Base-by-base conservation (phyloP, 371 early-diverging fungal species). In the Sporodiniella umbellata region DNA sequence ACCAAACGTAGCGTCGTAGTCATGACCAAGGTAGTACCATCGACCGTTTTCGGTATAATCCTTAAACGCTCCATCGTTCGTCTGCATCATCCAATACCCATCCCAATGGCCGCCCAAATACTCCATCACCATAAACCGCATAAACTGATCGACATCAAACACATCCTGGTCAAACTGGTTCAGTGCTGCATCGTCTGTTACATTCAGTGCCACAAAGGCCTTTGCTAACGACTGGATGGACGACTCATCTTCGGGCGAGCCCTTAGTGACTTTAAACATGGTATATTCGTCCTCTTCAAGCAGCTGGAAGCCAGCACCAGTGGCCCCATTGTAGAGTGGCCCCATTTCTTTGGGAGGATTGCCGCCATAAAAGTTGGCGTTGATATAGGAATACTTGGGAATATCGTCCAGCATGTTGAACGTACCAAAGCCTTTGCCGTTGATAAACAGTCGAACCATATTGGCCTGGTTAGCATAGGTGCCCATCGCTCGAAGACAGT, bases 61-160 rank as follows among this genome's bases (percentile, higher is more conserved):
- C 25, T 70, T 74, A 57, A 77, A 81, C 11, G 79, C 72, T 44
- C 79, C 81, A 50, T 69, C 67, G 48, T 81, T 81, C 33, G 75
- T 72, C 53, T 75, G 78, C 49, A 40, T 35, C 56, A 62, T 61
- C 79, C 79, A 79, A 56, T 81, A 81, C 15, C 68, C 78, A 46
- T 81, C 81, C 81, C 81, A 81, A 47, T 68, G 51, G 17, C 71
- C 81, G 33, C 70, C 58, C 14, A 79, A 63, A 45, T 75, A 79
- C 52, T 81, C 81, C 56, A 79, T 57, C 14, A 81, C 81, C 79
- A 81, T 79, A 59, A 75, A 77, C 10, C 81, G 75, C 15, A 81
- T 48, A 53, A 77, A 75, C 6, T 61, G 49, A 22, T 81, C 81
- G 17, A 71, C 25, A 40, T 77, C 76, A 52, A 81, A 67, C 12